Conservation (phyloP, 257 asterid species). For the Nyctanthes arbortristis region DNA sequence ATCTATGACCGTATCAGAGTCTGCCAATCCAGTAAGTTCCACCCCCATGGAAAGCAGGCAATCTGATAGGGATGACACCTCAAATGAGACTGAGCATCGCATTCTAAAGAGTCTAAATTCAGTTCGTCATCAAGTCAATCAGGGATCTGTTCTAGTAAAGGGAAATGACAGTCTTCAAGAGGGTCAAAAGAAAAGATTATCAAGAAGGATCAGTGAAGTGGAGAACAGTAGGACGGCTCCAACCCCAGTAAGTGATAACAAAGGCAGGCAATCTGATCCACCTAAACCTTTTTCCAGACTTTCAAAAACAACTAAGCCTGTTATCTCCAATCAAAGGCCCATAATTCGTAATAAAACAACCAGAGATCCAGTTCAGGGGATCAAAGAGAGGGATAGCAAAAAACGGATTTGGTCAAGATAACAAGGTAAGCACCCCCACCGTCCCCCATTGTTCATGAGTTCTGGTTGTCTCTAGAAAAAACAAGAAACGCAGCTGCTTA, state of each 20-base stretch:
- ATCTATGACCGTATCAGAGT: slow-evolving; percentile 25
- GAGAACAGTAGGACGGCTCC: slow-evolving; percentile 51
- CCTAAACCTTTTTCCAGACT: slow-evolving; percentile 46
- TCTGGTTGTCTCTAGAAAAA: not conserved
- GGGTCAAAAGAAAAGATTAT: slow-evolving; percentile 55
- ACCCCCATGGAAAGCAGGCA: slow-evolving; percentile 48
- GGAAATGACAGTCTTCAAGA: slow-evolving; percentile 40
- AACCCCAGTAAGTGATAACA: slow-evolving; percentile 40
- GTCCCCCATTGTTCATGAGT: not conserved
- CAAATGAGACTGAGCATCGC: slow-evolving; percentile 52
- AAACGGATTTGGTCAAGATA: slow-evolving; percentile 86
- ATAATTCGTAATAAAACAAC: slow-evolving; percentile 44
- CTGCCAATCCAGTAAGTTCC: slow-evolving; percentile 36
- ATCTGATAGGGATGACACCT: slow-evolving; percentile 35
- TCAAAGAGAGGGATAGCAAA: slow-evolving; percentile 79
- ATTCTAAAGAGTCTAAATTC: slow-evolving; percentile 58
- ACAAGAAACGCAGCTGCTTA: not conserved
- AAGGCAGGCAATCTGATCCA: slow-evolving; percentile 67
- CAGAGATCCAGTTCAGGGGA: slow-evolving; percentile 61
- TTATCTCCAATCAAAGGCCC: slow-evolving; percentile 43
- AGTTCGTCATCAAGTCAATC: slow-evolving; percentile 42
- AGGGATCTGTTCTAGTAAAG: slow-evolving; percentile 42
- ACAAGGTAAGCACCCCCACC: slow-evolving; percentile 13
- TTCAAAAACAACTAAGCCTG: slow-evolving; percentile 52
- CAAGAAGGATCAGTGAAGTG: slow-evolving; percentile 50